These are phyloP conservation scores for Sugiyamaella qingdaonensis DNA, from an alignment of 805 yeast genomes.

Conservation along the genomic window DNA sequence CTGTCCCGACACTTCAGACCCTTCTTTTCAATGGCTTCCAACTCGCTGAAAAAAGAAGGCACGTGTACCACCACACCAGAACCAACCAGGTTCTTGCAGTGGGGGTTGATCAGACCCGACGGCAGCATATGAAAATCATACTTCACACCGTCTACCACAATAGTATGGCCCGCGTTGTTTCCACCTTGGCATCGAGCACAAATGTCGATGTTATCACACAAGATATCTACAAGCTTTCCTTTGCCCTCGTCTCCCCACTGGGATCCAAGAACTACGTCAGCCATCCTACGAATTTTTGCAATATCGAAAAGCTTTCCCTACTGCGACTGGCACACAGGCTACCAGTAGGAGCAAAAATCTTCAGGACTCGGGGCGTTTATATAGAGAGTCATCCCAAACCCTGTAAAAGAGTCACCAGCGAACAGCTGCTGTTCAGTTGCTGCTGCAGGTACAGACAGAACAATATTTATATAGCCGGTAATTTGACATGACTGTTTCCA, in stretches of 20 bases:
- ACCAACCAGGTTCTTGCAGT: slow-evolving; percentile 85
- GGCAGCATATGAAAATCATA: slow-evolving; percentile 99
- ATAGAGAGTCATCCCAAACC: neutral
- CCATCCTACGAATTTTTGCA: slow-evolving; percentile 41
- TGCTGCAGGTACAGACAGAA: too few species aligned
- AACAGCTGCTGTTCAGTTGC: neutral
- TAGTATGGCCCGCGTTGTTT: slow-evolving; percentile 98
- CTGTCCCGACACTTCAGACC: slow-evolving; percentile 73
- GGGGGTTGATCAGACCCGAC: slow-evolving; percentile 93
- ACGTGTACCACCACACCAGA: slow-evolving; percentile 95
- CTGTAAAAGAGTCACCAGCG: neutral
- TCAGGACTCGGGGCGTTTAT: slow-evolving; percentile 2
- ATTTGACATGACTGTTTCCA: too few species aligned
- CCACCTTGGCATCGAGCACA: slow-evolving; percentile 98
- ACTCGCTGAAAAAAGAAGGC: slow-evolving; percentile 87
- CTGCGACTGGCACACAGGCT: slow-evolving; percentile 19
- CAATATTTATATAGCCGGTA: too few species aligned
- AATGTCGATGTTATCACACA: slow-evolving; percentile 92
- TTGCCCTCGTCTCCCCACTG: slow-evolving; percentile 99
- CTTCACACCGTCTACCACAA: slow-evolving; percentile 81
- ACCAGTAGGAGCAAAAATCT: slow-evolving; percentile 21
- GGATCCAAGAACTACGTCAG: slow-evolving; percentile 92
- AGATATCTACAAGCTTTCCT: slow-evolving; percentile 92
- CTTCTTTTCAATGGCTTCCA: slow-evolving; percentile 72
- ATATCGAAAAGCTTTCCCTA: slow-evolving; percentile 3